phyloP scores from a whole-genome alignment of 768 basidiomycete species.

The Phylloporus scabripes region DNA sequence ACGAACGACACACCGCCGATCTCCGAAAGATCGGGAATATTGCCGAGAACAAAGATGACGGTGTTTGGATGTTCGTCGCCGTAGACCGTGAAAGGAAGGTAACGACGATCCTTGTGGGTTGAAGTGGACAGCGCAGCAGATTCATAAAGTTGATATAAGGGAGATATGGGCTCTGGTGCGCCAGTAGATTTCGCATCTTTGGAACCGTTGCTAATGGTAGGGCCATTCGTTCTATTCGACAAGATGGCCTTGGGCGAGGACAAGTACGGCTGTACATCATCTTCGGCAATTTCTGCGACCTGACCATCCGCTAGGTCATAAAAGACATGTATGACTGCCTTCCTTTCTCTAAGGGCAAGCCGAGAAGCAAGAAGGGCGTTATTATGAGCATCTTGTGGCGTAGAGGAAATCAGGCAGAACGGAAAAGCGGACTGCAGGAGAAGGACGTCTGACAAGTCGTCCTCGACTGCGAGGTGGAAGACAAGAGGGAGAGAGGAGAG shows the following conservation, averaged over 20 bases:
- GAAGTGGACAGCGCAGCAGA: conserved; percentile 61
- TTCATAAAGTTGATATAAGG: conserved; percentile 58
- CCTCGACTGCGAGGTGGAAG: conserved; percentile 59
- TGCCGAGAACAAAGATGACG: conserved; percentile 68
- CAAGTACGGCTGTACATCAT: conserved; percentile 57
- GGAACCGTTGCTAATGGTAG: neutral
- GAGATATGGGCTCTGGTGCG: conserved; percentile 8
- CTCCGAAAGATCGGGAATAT: conserved; percentile 35
- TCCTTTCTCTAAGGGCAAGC: conserved; percentile 62
- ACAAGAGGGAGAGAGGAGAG: conserved; percentile 63
- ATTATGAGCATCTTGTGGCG: conserved; percentile 79
- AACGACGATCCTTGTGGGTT: conserved; percentile 53
- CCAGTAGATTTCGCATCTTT: neutral
- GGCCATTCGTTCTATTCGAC: conserved; percentile 32
- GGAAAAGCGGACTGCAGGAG: conserved; percentile 74
- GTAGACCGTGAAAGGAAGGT: conserved; percentile 47
- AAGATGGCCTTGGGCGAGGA: conserved; percentile 36
- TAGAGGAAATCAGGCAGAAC: conserved; percentile 75
- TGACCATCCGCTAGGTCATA: conserved; percentile 40
- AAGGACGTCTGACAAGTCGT: conserved; percentile 70
- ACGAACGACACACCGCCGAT: conserved; percentile 61
- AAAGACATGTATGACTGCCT: conserved; percentile 85
- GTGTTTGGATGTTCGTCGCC: conserved; percentile 58
- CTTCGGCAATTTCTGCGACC: conserved; percentile 51
- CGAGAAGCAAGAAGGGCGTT: conserved; percentile 83